Percentiles rank a stretch among this genome's conserved stretches.
phyloP scores from a whole-genome alignment of 2,329 filamentous ascomycete species.

The Beauveria australis region DNA sequence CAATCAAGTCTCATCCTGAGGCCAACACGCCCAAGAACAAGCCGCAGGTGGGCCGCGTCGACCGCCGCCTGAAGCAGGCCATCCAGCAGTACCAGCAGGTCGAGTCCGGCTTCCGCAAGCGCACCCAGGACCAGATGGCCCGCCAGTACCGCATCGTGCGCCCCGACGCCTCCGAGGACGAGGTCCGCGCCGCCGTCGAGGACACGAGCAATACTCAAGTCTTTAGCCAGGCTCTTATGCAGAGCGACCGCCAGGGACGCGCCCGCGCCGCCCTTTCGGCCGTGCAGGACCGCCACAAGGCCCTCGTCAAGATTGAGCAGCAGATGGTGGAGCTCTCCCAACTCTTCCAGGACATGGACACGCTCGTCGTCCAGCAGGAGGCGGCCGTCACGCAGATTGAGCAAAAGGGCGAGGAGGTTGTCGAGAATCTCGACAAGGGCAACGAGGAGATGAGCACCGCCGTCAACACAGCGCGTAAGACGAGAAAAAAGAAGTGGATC shows the following conservation, averaged over 20 bases:
- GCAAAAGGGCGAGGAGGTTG: constrained; percentile 76
- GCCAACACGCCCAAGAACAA: constrained; percentile 65
- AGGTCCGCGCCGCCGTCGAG: constrained; percentile 71
- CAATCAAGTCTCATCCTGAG: constrained; percentile 74
- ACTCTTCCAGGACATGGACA: constrained; percentile 84
- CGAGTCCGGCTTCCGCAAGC: constrained; percentile 72
- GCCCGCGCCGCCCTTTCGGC: constrained; percentile 71
- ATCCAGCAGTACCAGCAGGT: constrained; percentile 75
- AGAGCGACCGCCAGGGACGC: constrained; percentile 72
- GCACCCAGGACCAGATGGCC: constrained; percentile 73
- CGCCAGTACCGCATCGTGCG: constrained; percentile 86
- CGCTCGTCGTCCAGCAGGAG: constrained; percentile 80
- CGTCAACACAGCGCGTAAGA: constrained; percentile 70
- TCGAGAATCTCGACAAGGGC: constrained; percentile 75
- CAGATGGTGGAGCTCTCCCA: constrained; percentile 82
- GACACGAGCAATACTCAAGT: constrained; percentile 66
- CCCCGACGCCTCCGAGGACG: constrained; percentile 69
- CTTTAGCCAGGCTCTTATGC: constrained; percentile 80
- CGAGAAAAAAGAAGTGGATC: constrained; percentile 93
- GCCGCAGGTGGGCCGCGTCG: constrained; percentile 72
- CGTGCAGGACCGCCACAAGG: constrained; percentile 74
- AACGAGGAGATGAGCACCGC: constrained; percentile 78
- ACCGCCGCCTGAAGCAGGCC: constrained; percentile 69
- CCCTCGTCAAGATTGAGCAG: constrained; percentile 84
- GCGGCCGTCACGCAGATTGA: constrained; percentile 73